Base-by-base conservation (phyloP, 345 rosid genomes). In the Barbarea vulgaris region DNA sequence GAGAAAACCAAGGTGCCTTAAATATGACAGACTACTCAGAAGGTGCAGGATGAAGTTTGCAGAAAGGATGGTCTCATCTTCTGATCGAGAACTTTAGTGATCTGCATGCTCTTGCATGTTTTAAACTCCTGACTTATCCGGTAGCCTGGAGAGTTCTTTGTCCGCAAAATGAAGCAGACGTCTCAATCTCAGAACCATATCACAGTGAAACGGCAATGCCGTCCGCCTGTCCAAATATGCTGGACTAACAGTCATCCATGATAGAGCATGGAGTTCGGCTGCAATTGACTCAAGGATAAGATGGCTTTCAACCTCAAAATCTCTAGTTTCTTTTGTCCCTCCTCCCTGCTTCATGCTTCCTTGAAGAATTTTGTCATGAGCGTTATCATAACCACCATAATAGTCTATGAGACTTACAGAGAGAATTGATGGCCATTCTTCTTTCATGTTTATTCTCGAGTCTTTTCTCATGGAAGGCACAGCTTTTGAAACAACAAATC, bases 131-230 rank as follows among this genome's bases (percentile, higher is more conserved):
- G 65, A 67, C 69, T 78, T 72, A 73, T 86, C 96, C 15, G 85
- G 85, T 57, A 70, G 80, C 56, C 75, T 80, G 47, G 87, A 85
- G 57, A 84, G 83, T 75, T 88, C 96, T 83, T 83, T 92, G 61
- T 96, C 98, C 7, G 99, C 98, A 81, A 93, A 96, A 88, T 96
- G 97, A 73, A 96, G 97, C 75, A 96, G 82, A 73, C 99, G 89
- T 81, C 96, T 87, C 41, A 96, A 84, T 81, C 99, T 87, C 72
- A 96, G 82, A 72, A 96, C 96, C 98, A 89, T 89, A 82, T 96
- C 99, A 66, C 96, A 87, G 72, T 93, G 99, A 79, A 89, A 91
- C 2, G 99, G 99, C 39, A 96, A 84, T 39, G 93, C 89, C 15
- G 91, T 89, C 50, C 99, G 85, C 67, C 99, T 82, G 48, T 92